phyloP scores from a whole-genome alignment of 2,329 filamentous ascomycete species.

The Fusarium musae region DNA sequence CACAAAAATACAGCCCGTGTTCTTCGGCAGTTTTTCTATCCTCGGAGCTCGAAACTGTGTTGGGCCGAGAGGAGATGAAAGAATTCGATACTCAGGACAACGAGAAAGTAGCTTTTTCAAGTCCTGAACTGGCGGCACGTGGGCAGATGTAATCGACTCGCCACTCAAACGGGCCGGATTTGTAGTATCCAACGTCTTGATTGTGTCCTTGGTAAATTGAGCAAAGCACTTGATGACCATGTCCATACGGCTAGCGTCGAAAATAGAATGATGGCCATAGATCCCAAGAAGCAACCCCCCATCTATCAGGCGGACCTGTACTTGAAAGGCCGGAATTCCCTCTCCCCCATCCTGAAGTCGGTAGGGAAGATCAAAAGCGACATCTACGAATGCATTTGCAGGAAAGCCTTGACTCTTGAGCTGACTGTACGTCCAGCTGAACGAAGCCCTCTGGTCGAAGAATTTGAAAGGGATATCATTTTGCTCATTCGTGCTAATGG shows the following conservation, averaged over 20 bases:
- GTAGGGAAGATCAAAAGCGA: neutral
- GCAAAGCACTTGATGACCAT: neutral
- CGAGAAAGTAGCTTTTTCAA: neutral
- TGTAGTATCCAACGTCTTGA: fast-evolving
- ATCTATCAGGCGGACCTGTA: neutral
- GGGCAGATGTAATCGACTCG: fast-evolving
- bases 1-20: neutral
- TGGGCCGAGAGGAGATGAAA: neutral
- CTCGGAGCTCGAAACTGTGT: neutral
- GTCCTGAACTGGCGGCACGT: fast-evolving
- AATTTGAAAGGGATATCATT: neutral
- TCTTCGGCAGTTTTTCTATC: fast-evolving
- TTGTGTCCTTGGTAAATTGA: fast-evolving
- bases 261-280: neutral
- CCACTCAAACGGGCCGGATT: fast-evolving
- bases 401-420: neutral
- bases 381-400: fast-evolving
- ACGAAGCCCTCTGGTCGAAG: neutral
- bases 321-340: neutral
- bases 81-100: neutral
- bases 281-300: neutral
- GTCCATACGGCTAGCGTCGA: neutral
- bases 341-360: neutral
- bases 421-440: neutral
- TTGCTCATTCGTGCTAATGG: neutral